Conservation (phyloP, 1,284 basidiomycete genomes). For the Gymnopus androsaceus region DNA sequence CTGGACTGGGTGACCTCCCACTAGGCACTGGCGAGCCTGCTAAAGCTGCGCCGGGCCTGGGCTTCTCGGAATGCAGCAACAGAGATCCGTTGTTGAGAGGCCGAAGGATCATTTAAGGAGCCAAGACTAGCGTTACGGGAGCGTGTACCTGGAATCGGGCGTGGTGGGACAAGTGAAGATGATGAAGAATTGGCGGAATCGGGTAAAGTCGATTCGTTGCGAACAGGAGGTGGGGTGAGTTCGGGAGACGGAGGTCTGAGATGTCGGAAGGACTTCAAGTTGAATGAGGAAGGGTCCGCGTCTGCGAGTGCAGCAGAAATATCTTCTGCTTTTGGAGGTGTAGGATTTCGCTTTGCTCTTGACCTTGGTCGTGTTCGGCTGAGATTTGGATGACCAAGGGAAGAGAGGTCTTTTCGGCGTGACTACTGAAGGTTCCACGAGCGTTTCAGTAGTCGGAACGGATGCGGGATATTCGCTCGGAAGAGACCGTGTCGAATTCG, state of each 20-base stretch:
- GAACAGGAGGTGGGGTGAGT: constrained; percentile 8
- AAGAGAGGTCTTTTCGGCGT: constrained; percentile 31
- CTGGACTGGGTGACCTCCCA: constrained; percentile 44
- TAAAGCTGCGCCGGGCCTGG: constrained; percentile 62
- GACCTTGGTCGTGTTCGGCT: constrained; percentile 21
- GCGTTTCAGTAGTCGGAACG: constrained; percentile 25
- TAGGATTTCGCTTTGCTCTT: constrained; percentile 37
- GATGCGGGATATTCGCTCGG: constrained; percentile 37
- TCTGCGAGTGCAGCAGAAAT: constrained; percentile 24
- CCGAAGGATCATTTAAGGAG: constrained; percentile 36
- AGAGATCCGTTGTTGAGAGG: constrained; percentile 69
- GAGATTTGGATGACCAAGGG: constrained; percentile 37
- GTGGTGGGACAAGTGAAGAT: constrained; percentile 24
- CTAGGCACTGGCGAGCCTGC: constrained; percentile 64
- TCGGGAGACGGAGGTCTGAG: constrained; percentile 41
- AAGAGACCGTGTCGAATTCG: constrained; percentile 62
- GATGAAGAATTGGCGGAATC: constrained; percentile 28
- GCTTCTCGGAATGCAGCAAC: constrained; percentile 79
- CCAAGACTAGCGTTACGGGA: constrained; percentile 58
- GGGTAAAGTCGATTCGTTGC: constrained; percentile 10
- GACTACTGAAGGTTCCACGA: constrained; percentile 27
- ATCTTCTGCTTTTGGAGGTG: constrained; percentile 27
- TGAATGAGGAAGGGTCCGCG: constrained; percentile 40
- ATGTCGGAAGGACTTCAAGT: constrained; percentile 72
- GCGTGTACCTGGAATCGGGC: constrained; percentile 34